phyloP scores from a whole-genome alignment of 2,329 filamentous ascomycete genomes.

The Lasiodiplodia citricola region DNA sequence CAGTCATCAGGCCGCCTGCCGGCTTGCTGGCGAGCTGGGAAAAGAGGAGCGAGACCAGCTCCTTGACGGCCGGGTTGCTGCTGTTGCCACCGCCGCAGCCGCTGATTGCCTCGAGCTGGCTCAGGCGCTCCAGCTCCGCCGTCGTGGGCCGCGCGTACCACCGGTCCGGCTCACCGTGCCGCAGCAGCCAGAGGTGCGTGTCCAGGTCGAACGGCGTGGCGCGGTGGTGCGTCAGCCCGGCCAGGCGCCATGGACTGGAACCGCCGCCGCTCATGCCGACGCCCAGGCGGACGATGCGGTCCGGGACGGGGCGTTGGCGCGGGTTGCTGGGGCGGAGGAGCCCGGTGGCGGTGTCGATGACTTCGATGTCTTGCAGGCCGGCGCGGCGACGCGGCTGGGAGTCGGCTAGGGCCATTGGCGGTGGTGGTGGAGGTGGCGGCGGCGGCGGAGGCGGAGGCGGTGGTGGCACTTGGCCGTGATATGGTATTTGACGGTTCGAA shows the following conservation, averaged over 20 bases:
- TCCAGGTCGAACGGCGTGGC: constrained; percentile 22
- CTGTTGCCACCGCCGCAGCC: not conserved
- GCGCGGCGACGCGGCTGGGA: not conserved
- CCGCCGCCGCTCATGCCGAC: not conserved
- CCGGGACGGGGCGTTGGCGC: not conserved
- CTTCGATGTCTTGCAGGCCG: not conserved
- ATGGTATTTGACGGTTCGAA: not conserved
- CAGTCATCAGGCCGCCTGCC: too few species aligned
- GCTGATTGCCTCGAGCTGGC: constrained; percentile 1
- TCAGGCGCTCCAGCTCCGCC: not conserved
- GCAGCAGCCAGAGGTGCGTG: constrained; percentile 21
- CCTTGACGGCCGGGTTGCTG: too few species aligned
- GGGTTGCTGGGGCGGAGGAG: not conserved
- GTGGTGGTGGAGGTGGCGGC: not conserved
- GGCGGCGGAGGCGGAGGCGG: not conserved
- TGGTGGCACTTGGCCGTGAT: not conserved
- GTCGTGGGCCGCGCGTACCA: constrained; percentile 20
- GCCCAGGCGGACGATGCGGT: constrained; percentile 19
- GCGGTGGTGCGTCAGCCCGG: constrained; percentile 9
- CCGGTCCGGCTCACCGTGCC: constrained; percentile 5
- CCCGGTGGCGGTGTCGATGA: not conserved
- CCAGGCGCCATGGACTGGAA: not conserved
- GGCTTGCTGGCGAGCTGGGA: too few species aligned
- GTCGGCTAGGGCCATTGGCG: not conserved
- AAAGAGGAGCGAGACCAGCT: too few species aligned